phyloP scores from a whole-genome alignment of 371 early-diverging fungal genomes.

The Syncephalastrum monosporum region DNA sequence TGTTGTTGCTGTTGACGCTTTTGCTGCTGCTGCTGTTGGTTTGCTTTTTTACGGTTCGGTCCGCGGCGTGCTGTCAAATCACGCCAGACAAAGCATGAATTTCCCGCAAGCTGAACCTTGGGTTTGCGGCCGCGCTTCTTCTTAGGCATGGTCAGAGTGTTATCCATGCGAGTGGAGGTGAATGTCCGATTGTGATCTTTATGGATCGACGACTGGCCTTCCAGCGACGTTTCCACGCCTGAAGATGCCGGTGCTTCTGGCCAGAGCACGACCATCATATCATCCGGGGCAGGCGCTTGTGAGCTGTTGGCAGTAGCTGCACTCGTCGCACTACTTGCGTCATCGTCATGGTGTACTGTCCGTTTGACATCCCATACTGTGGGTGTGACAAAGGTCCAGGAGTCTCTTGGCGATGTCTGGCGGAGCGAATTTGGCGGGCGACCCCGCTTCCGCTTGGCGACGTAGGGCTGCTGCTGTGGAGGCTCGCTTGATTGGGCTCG shows the following conservation, averaged over 20 bases:
- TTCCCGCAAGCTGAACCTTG: slow-evolving; percentile 44
- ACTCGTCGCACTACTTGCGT: too few relatives aligned
- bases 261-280: slow-evolving; percentile 11
- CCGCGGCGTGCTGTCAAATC: slow-evolving; percentile 40
- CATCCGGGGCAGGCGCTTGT: neutral
- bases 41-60: slow-evolving; percentile 27
- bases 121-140: slow-evolving; percentile 51
- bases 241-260: slow-evolving; percentile 11
- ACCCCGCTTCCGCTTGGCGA: slow-evolving; percentile 39
- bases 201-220: neutral
- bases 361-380: slow-evolving; percentile 35
- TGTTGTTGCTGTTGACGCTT: neutral
- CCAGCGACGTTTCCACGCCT: slow-evolving; percentile 1
- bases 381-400: slow-evolving; percentile 33
- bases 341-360: slow-evolving; percentile 3
- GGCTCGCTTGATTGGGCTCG: slow-evolving; percentile 4
- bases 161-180: slow-evolving; percentile 40
- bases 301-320: too few relatives aligned
- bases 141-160: slow-evolving; percentile 40
- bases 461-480: slow-evolving; percentile 7
- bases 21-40: slow-evolving; percentile 3
- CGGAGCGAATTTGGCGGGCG: slow-evolving; percentile 40
- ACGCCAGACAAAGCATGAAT: slow-evolving; percentile 52
- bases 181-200: slow-evolving; percentile 24
- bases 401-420: slow-evolving; percentile 22